Evolutionary conservation across 306 rosid genomes (phyloP).

Genomic region (Hippophae gyantsensis): DNA sequence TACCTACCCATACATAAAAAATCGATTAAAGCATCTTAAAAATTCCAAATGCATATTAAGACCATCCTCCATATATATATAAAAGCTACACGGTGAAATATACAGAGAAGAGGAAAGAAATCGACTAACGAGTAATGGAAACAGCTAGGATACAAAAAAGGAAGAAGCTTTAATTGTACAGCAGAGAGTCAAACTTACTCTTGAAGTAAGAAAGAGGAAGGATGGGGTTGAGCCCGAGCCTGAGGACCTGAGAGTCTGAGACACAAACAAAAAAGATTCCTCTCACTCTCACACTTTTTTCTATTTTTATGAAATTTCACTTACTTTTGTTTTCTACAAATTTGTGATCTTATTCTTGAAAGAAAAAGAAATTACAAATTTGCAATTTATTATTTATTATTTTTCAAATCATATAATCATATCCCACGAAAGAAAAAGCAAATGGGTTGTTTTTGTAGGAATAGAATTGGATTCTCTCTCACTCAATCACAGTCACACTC

Average conservation of each 20-base stretch:
- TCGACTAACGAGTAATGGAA: constrained; percentile 8
- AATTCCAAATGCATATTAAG: constrained; percentile 22
- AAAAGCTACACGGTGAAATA: constrained; percentile 2
- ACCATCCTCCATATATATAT: constrained; percentile 10
- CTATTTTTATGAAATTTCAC: constrained; percentile 12
- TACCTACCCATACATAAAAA: constrained; percentile 15
- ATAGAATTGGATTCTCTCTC: constrained; percentile 37
- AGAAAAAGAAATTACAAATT: too few relatives aligned
- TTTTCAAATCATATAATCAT: not conserved
- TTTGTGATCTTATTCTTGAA: constrained; percentile 10
- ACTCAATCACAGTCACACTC: not conserved
- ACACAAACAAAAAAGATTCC: constrained; percentile 18
- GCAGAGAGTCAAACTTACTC: constrained; percentile 20
- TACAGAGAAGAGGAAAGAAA: constrained; percentile 20
- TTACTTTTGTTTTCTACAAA: constrained; percentile 18
- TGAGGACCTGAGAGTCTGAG: not conserved
- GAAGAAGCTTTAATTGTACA: constrained; percentile 17
- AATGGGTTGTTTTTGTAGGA: constrained; percentile 29
- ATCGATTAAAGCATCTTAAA: constrained; percentile 17
- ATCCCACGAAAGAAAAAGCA: constrained; percentile 12
- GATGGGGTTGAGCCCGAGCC: constrained; percentile 3
- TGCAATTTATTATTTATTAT: not conserved
- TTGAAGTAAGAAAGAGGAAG: constrained; percentile 12
- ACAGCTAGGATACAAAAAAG: constrained; percentile 15
- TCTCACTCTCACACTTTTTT: not conserved